Evolutionary conservation across 306 rosid species (phyloP).

Genomic region (Vachellia pachyceras): DNA sequence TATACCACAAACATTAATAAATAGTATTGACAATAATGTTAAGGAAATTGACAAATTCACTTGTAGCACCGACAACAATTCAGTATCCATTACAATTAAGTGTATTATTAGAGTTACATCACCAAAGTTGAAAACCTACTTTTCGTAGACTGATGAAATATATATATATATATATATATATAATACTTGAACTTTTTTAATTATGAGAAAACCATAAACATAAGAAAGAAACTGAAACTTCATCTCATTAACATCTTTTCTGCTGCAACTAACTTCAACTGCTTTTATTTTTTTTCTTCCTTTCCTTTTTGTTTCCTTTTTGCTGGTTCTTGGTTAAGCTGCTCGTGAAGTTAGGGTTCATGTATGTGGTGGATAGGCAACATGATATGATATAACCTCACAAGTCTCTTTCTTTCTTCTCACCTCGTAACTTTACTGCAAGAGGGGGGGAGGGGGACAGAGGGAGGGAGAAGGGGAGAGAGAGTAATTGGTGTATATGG

Average conservation of each 20-base stretch:
- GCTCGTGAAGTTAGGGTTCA: slow-evolving; percentile 55
- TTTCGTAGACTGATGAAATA: neutral
- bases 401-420: slow-evolving; percentile 40
- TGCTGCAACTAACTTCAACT: slow-evolving; percentile 26
- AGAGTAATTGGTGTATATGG: slow-evolving; percentile 44
- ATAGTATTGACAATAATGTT: too few species aligned
- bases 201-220: neutral
- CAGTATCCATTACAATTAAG: too few species aligned
- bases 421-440: slow-evolving; percentile 30
- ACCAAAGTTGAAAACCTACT: neutral
- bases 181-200: neutral
- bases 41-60: too few species aligned
- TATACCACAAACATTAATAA: too few species aligned
- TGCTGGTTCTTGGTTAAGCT: slow-evolving; percentile 33
- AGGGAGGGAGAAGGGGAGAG: neutral
- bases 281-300: neutral
- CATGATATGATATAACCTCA: neutral
- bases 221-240: slow-evolving; percentile 22
- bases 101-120: neutral
- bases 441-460: slow-evolving; percentile 31
- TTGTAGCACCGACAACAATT: too few species aligned
- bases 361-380: slow-evolving; percentile 42
- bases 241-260: slow-evolving; percentile 18
- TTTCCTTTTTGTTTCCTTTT: slow-evolving; percentile 1
- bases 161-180: neutral